Percentiles rank a stretch among this genome's conserved stretches.
Evolutionary conservation across 148 eudicot genomes (phyloP).

Genomic region (Nepenthes mirabilis): DNA sequence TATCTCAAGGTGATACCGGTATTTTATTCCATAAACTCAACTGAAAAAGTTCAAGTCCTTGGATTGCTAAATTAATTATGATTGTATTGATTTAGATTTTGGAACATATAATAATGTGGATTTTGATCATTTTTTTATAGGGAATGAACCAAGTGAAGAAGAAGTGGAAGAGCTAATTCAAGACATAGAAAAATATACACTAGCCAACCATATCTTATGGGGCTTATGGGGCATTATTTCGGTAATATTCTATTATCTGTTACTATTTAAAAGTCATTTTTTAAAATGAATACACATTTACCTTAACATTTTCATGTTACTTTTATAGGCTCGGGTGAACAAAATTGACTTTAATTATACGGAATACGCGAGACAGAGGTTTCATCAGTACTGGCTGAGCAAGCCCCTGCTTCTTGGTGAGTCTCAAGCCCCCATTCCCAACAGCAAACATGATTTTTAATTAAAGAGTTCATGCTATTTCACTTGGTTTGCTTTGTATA

Average conservation of each 20-base stretch:
- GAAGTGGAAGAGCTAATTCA: constrained; percentile 45
- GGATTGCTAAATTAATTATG: neutral
- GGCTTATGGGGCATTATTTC: constrained; percentile 93
- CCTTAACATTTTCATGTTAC: neutral
- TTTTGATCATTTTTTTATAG: constrained; percentile 16
- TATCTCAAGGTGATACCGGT: no score
- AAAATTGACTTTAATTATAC: constrained; percentile 78
- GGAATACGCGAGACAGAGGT: constrained; percentile 90
- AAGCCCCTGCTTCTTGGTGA: constrained; percentile 21
- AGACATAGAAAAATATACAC: constrained; percentile 62
- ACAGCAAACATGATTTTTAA: no score
- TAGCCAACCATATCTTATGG: constrained; percentile 90
- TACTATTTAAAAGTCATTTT: no score
- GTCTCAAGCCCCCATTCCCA: neutral
- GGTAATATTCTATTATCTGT: constrained; percentile 19
- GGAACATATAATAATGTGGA: no score
- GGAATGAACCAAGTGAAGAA: constrained; percentile 40
- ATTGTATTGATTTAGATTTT: neutral
- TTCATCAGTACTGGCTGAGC: constrained; percentile 59
- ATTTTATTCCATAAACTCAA: no score
- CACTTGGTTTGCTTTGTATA: no score
- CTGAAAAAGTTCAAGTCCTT: no score
- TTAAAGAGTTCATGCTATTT: no score
- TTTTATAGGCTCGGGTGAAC: constrained; percentile 55
- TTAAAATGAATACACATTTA: no score